Evolutionary conservation across 2,329 filamentous ascomycete species (phyloP), one percentile per base, ranked within the genome.

Genomic region (Hymenotorrendiella dingleyae): DNA sequence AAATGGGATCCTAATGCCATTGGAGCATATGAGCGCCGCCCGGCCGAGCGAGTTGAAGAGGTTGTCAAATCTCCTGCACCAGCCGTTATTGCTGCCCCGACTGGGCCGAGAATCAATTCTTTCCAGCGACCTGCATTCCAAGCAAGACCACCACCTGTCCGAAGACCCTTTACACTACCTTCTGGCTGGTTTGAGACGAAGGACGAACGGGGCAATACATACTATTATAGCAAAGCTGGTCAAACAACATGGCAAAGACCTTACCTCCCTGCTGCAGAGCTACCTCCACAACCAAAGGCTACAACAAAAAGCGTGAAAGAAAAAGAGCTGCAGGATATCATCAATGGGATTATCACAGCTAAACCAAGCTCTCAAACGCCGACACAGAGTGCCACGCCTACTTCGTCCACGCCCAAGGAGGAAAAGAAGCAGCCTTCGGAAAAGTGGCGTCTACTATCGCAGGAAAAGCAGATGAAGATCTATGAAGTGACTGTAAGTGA

Each of bases 401-500:
- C 48, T 6, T 72, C 78, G 9, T 68, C 70, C 3, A 75, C 67
- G 40, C 70, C 74, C 1, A 72, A 74, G 5, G n/a, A n/a, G n/a
- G 65, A 69, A 4, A 72, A 72, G 34, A 76, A 83, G 62, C 71
- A 72, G 5, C 82, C 77, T 54, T 73, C 74, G 55, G 82, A 87
- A 36, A 86, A 83, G 60, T 89, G 85, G 85, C 74, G 78, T 42
- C 74, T 73, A 46, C 62, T 82, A 23, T 71, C 82, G 1, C 62
- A 80, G 53, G 90, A 96, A 52, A 96, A 96, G 66, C 87, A 93
- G 65, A 94, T 89, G 77, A 95, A 88, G 68, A 73, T 95, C 2
- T 97, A 96, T 57, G 90, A 96, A 64, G 90, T 90, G 60, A 94
- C 89, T 39, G 88, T 94, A 73, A 63, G 86, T 70, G 21, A 6